Base-by-base conservation (phyloP, 1,284 basidiomycete species). In the Boletus sp. region DNA sequence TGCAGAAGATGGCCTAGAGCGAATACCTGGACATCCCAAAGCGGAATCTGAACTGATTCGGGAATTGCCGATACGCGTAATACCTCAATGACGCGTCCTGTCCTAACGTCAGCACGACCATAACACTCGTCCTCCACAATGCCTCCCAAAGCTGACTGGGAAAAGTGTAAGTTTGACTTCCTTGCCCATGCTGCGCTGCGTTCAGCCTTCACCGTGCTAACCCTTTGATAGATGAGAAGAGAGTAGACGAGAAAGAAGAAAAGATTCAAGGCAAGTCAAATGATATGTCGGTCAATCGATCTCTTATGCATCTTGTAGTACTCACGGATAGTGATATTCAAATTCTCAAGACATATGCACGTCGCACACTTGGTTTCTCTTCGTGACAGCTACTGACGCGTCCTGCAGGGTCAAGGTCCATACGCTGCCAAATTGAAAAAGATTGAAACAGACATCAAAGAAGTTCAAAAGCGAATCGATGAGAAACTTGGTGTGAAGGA, bases 271-370 rank as follows among this genome's bases (percentile, higher is more conserved):
- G 91, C 87, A 59, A 51, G 84, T 75, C 27, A 29, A 50, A 20
- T 27, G 20, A 37, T 41, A 40, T 30, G 4, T 22, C 4, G 35
- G 19, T 17, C 19, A 40, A 19, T 26, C 5, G 5, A 10, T 26
- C 36, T 17, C 49, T 49, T 16, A 52, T 52, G 60, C 23, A 67
- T 12, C 5, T 22, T 47, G 43, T 63, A 88, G 95, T 89, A 43
- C 84, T 99, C 55, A 96, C 98, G 66, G 96, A 98, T 64, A 94
- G 91, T 53, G 96, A 99, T 67, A 99, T 99, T 50, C 95, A 99
- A 70, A 95, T 99, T 53, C 81, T 99, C 57, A 97, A 98, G 76
- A 99, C 96, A 53, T 99, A 99, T 69, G 93, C 85, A 67, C 46
- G 75, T 48, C 14, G 29, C 45, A 44, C 25, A 9, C 22, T 39